A percentile compares a stretch with the other conserved stretches of the same genome.
Conservation (phyloP, 164 flowering plant genomes). For the Platanus orientalis region DNA sequence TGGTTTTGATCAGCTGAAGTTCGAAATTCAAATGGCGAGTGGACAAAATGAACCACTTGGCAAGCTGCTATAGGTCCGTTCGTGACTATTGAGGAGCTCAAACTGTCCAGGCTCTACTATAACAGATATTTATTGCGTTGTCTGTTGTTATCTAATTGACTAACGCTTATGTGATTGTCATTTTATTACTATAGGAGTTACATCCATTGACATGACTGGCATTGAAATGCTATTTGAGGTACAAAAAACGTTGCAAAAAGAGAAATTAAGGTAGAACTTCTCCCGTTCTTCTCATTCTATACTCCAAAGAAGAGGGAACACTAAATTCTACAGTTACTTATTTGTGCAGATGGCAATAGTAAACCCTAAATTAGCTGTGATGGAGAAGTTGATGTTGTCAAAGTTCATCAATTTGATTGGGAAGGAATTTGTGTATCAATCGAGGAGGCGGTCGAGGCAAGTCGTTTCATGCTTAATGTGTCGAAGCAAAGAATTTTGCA, state of each 20-base stretch:
- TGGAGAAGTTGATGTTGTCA: conserved; percentile 59
- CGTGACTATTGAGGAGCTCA: no score
- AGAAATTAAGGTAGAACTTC: conserved; percentile 54
- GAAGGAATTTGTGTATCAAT: conserved; percentile 46
- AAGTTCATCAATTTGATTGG: conserved; percentile 51
- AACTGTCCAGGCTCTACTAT: no score
- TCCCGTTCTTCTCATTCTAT: no score
- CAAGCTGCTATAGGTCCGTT: no score
- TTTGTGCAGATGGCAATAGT: conserved; percentile 42
- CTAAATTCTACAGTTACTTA: not conserved
- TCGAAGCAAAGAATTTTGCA: no score
- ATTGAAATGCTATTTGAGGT: conserved; percentile 52
- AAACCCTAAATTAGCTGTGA: conserved; percentile 60
- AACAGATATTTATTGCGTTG: no score
- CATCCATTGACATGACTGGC: conserved; percentile 69
- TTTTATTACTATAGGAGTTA: conserved; percentile 38
- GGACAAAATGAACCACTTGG: no score
- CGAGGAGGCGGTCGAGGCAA: conserved; percentile 52
- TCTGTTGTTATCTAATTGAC: no score
- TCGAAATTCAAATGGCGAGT: no score
- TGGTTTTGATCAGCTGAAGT: no score
- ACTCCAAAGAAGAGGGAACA: not conserved
- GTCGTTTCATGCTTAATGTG: conserved; percentile 29
- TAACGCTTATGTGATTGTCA: no score
- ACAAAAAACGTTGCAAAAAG: conserved; percentile 27